Evolutionary conservation across 2,329 filamentous ascomycete genomes (phyloP), one percentile per base, ranked within the genome.

Genomic region (Neonectria hederae): DNA sequence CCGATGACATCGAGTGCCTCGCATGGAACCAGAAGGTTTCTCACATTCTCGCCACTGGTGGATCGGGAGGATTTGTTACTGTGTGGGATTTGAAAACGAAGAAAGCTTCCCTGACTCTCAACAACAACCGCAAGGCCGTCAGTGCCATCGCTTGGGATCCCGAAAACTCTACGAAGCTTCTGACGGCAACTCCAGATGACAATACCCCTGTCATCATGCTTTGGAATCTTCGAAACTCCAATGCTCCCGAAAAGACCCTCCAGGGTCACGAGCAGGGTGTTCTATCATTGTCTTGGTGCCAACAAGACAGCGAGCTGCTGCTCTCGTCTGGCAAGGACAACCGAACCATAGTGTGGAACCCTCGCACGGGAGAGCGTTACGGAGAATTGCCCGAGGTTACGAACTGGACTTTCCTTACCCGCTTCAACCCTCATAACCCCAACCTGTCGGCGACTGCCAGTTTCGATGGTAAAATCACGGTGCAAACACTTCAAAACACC

Each of bases 1-100:
- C 94, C 42, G 95, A 98, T 75, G 96, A 99, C 73, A 92, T 98
- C 69, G 96, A 98, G 75, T 97, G 94, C 70, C 85, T 99, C 65
- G 95, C 97, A 72, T 99, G 97, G 97, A 99, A 99, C 81, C 94
- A 94, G 76, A 98, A 97, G 82, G 95, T 98, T 45, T 89, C 95
- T 14, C 95, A 99, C 77, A 99, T 99, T 77, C 83, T 99, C 71
- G 96, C 95, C 19, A 98, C 95, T 10, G 96, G 96, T 70, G 95
- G 94, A 76, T 92, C 89, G 66, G 94, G 94, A 54, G 96, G 96
- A 5, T 97, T 98, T 75, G 94, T 98, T 38, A 98, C 96, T 2
- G 95, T 99, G 19, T 99, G 96, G 96, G 96, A 99, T 81, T 86
- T 98, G 69, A 97, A 97, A 84, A 94, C 93, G 13, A 98, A 97